Conservation (phyloP, 192 early-diverging fungal genomes). For the Mortierella claussenii region DNA sequence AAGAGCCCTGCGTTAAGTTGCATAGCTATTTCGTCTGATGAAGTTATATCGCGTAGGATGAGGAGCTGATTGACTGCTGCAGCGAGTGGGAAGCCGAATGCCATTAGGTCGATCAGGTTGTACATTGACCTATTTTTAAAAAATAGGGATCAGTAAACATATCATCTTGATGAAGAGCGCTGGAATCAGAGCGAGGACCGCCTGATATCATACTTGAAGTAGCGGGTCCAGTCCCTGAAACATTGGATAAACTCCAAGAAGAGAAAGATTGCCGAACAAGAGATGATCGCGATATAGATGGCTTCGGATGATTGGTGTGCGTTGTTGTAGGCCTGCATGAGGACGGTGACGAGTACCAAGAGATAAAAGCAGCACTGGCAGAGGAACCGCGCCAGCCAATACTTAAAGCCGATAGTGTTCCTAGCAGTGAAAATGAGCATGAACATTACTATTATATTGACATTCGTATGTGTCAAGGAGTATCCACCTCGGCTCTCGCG, state of each 20-base stretch:
- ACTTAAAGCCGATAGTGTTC: conserved; percentile 13
- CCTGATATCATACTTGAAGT: no score
- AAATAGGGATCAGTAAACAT: neutral
- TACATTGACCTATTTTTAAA: conserved; percentile 3
- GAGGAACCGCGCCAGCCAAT: conserved; percentile 14
- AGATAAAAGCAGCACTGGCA: conserved; percentile 14
- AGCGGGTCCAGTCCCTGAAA: no score
- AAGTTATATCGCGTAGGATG: neutral
- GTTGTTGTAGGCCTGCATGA: conserved; percentile 10
- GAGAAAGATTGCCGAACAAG: no score
- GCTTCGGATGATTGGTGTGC: neutral
- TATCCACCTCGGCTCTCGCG: no score
- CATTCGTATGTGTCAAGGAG: no score
- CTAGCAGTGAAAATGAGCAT: no score
- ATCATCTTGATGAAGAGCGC: neutral
- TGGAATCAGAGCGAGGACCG: neutral
- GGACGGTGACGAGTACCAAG: conserved; percentile 2
- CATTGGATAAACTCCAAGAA: no score
- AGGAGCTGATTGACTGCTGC: conserved; percentile 6
- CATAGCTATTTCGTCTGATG: neutral
- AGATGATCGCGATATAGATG: neutral
- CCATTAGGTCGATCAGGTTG: conserved; percentile 1
- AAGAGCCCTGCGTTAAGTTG: neutral
- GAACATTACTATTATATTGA: no score
- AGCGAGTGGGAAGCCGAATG: conserved; percentile 7